Evolutionary conservation across 176 grass and related monocot species (phyloP), one percentile per base, ranked within the genome.

Genomic region (Phragmites australis): DNA sequence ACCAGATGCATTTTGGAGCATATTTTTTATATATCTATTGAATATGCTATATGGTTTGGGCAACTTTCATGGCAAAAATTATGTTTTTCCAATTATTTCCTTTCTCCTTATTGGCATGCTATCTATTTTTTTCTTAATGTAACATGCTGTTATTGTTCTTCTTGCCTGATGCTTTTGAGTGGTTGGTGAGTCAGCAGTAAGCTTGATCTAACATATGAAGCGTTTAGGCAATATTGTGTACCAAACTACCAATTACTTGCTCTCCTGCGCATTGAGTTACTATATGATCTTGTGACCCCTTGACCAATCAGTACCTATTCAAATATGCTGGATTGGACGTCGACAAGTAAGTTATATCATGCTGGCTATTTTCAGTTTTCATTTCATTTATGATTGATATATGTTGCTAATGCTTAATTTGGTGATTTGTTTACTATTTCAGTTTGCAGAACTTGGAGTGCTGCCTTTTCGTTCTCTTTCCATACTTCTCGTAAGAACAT

Each of bases 391-490:
- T 40, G 68, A 39, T 86, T 73, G 44, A 73, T 68, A 29, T 40
- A 75, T 86, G 37, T 68, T 78, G 19, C 21, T 26, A 63, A 34
- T 80, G 47, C 74, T 78, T 50, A 70, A 66, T 52, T 76, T 66
- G 30, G 19, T 84, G 80, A 57, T 44, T 54, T 81, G 7, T 73
- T 83, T 81, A 73, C 47, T 81, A 6, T 76, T 89, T 86, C 76
- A 98, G 96, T 79, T 86, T 98, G 85, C 90, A 98, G 72, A 95
- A 98, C 74, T 93, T 98, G 92, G 96, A 98, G 81, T 93, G 96
- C 90, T 98, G 96, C 70, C 88, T 98, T 65, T 94, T 98, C 81
- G 96, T 98, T 84, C 96, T 98, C 75, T 98, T 98, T 74, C 96
- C 96, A 40, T 98, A 98, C 31, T 98, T 98, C 72, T 98, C 96